Percentiles rank a stretch among this genome's conserved stretches.
phyloP scores from a whole-genome alignment of 2,329 filamentous ascomycete species.

The Plectosphaerella plurivora region DNA sequence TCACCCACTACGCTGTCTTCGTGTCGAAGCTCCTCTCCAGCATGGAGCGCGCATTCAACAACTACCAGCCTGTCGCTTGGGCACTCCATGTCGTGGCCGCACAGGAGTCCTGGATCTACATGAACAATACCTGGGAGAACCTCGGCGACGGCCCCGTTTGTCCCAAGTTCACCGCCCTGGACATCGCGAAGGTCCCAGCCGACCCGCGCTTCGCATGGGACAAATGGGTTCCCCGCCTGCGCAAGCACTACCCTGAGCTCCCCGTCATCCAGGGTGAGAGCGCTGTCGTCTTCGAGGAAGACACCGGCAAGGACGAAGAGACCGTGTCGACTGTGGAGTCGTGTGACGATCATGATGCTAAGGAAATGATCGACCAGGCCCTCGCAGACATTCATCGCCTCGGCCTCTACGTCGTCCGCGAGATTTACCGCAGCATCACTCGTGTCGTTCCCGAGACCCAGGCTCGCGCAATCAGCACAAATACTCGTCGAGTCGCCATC shows the following conservation, averaged over 20 bases:
- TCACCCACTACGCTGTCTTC: too few relatives aligned
- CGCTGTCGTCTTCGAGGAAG: not conserved
- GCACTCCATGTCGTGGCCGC: too few relatives aligned
- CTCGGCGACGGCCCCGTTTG: too few relatives aligned
- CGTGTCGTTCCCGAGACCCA: not conserved
- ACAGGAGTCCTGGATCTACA: too few relatives aligned
- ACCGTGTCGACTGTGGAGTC: not conserved
- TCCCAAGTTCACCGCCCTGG: too few relatives aligned
- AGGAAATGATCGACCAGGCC: conserved; percentile 16
- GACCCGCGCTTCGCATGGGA: not conserved
- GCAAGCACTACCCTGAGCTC: conserved; percentile 4
- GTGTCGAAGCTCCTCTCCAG: too few relatives aligned
- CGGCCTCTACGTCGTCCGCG: conserved; percentile 28
- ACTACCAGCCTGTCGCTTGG: conserved; percentile 4
- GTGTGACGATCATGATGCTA: not conserved
- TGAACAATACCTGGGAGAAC: too few relatives aligned
- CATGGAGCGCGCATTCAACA: not conserved
- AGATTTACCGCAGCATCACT: conserved; percentile 30
- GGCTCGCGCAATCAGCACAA: conserved; percentile 4
- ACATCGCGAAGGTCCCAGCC: not conserved
- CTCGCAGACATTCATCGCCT: conserved; percentile 33
- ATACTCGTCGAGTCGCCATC: conserved; percentile 13
- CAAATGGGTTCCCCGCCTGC: conserved; percentile 8
- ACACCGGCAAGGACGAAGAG: not conserved
- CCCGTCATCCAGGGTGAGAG: conserved; percentile 4